Evolutionary conservation across 768 basidiomycete genomes (phyloP).

Genomic region (Tylopilus sp.): DNA sequence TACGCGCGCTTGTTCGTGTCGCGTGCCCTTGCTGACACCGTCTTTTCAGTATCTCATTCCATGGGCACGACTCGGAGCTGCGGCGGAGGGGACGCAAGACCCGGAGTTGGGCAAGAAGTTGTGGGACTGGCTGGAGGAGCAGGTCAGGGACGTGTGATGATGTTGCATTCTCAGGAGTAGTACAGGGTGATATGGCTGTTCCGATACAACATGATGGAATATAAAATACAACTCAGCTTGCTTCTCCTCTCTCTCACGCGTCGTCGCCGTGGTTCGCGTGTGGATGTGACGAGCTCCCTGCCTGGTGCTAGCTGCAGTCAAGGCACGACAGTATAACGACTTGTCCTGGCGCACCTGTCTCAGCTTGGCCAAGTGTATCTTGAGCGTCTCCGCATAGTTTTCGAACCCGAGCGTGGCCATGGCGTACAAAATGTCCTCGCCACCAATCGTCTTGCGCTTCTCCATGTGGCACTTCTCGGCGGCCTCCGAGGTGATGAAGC

Average conservation of each 20-base stretch:
- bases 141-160: slow-evolving; percentile 27
- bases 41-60: slow-evolving; percentile 41
- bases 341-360: slow-evolving; percentile 74
- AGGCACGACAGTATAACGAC: too few species aligned
- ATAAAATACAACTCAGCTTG: slow-evolving; percentile 1
- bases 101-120: slow-evolving; percentile 33
- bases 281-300: slow-evolving; percentile 26
- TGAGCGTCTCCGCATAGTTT: slow-evolving; percentile 88
- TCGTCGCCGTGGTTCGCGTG: slow-evolving; percentile 25
- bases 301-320: slow-evolving; percentile 32
- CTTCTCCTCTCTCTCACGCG: not conserved
- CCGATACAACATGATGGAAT: slow-evolving; percentile 16
- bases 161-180: slow-evolving; percentile 6
- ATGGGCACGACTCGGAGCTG: slow-evolving; percentile 37
- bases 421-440: slow-evolving; percentile 96
- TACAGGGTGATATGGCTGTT: slow-evolving; percentile 7
- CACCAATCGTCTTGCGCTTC: slow-evolving; percentile 97
- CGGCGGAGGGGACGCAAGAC: slow-evolving; percentile 30
- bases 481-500: slow-evolving; percentile 96
- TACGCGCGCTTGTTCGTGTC: slow-evolving; percentile 13
- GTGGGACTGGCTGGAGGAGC: slow-evolving; percentile 49
- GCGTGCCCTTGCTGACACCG: not conserved
- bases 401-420: slow-evolving; percentile 92
- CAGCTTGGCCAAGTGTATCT: slow-evolving; percentile 89
- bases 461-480: slow-evolving; percentile 92